Percentiles rank a stretch among this genome's conserved stretches.
These are phyloP conservation scores for Schoenoplectus triqueter DNA, from an alignment of 202 grass and related monocot genomes.

Conservation along the genomic window DNA sequence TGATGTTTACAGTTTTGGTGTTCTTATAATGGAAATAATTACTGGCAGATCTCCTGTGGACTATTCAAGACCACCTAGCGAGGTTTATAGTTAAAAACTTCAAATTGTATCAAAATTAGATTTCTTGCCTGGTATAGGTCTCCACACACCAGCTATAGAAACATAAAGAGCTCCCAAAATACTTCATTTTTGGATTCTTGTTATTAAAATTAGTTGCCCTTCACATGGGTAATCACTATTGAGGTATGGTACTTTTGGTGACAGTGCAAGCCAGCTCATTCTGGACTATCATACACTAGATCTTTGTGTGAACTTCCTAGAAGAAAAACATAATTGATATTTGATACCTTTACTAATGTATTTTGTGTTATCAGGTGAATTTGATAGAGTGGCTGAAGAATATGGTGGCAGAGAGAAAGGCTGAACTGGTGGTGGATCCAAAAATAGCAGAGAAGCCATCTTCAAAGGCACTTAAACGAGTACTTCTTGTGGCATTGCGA, in stretches of 20 bases:
- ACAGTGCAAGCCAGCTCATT: constrained; percentile 23
- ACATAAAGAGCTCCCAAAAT: neutral
- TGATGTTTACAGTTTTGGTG: constrained; percentile 89
- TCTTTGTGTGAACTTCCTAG: neutral
- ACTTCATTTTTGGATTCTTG: constrained; percentile 11
- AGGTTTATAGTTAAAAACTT: constrained; percentile 45
- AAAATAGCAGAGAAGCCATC: constrained; percentile 74
- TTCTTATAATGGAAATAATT: constrained; percentile 79
- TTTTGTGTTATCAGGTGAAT: constrained; percentile 59
- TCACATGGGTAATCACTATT: constrained; percentile 26
- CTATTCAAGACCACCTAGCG: constrained; percentile 66
- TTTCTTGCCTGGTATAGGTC: constrained; percentile 10
- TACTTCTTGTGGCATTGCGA: constrained; percentile 73
- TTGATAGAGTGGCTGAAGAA: constrained; percentile 88
- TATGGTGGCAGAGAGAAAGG: constrained; percentile 79
- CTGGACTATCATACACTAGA: constrained; percentile 12
- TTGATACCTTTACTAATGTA: neutral
- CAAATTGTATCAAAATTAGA: constrained; percentile 19
- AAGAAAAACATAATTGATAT: neutral
- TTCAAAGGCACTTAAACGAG: constrained; percentile 71
- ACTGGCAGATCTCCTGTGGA: constrained; percentile 79
- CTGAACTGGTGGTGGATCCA: constrained; percentile 73
- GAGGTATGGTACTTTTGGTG: constrained; percentile 15
- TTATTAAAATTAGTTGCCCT: constrained; percentile 3
- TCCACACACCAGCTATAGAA: neutral